Base-by-base conservation (phyloP, 108 stramenopile genomes). In the Stephanodiscus triporus region DNA sequence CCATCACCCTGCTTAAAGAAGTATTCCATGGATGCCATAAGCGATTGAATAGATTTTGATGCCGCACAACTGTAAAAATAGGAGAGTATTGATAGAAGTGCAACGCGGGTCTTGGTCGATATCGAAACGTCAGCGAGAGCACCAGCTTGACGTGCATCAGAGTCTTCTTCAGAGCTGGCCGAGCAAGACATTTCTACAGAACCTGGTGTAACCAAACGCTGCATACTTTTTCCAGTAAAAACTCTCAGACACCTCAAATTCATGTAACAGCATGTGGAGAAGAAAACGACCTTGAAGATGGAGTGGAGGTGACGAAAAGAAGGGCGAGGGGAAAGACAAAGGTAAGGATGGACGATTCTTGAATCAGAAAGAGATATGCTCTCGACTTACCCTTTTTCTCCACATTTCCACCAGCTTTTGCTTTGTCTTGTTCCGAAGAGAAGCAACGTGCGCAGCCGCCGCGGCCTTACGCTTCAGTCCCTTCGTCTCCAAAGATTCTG, bases 401-500 rank as follows among this genome's bases (percentile, higher is more conserved):
- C 89, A 91, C n/a, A 59, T 66, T 45, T 79, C 56, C 10, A 82
- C 79, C 36, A 83, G 63, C 26, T 81, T 81, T 36, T 82, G 64
- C 40, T 83, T 71, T 36, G 87, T 80, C 61, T 80, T 70, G 9
- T 73, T 66, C 19, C 89, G 79, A 0, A 89, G 54, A 27, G 86
- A 77, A 54, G 84, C 87, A 78, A 91, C 84, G 49, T 91, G 85
- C 9, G 87, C 93, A 59, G 91, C 89, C 20, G 93, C 93, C n/a
- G 93, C 93, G 27, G 93, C 90, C 63, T 91, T 94, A 62, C 93
- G 53, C 30, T 75, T 82, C 77, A 94, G 83, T 20, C 93, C 93
- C 60, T 94, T 94, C 19, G 73, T 83, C 70, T 90, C 93, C 42
- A 94, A 72, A 38, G 77, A 75, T 47, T 91, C 86, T 9, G 85